A percentile compares a stretch with the other conserved stretches of the same genome.
Evolutionary conservation across 2,329 filamentous ascomycete genomes (phyloP).

Genomic region (Ceratocystis destructans): DNA sequence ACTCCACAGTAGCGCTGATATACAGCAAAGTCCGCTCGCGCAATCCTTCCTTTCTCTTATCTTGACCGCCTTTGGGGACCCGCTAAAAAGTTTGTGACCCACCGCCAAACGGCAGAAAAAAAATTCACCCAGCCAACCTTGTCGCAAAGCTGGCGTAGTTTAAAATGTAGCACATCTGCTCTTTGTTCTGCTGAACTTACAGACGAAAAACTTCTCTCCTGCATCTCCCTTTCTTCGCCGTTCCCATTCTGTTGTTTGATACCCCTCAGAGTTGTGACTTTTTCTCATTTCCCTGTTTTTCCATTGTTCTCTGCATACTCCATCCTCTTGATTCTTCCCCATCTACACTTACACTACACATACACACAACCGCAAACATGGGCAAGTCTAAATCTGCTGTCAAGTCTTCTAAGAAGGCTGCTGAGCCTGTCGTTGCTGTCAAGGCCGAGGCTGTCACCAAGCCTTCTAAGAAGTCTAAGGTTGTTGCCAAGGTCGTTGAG

Average conservation of each 20-base stretch:
- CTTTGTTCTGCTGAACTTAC: conserved; percentile 12
- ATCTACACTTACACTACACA: conserved; percentile 18
- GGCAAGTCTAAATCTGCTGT: conserved; percentile 49
- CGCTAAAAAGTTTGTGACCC: conserved; percentile 23
- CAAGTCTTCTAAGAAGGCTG: conserved; percentile 38
- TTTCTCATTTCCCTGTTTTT: conserved; percentile 14
- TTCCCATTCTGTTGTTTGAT: conserved; percentile 20
- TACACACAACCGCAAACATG: conserved; percentile 35
- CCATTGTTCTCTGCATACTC: conserved; percentile 12
- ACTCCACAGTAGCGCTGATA: too few relatives aligned
- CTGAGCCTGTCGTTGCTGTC: conserved; percentile 32
- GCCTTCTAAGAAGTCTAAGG: conserved; percentile 45
- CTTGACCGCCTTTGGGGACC: conserved; percentile 27
- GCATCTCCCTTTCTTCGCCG: conserved; percentile 8
- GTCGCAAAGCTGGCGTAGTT: conserved; percentile 12
- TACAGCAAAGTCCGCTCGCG: too few relatives aligned
- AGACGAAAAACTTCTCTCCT: conserved; percentile 13
- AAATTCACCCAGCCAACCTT: conserved; percentile 18
- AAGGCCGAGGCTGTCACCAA: conserved; percentile 47
- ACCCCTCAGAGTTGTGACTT: conserved; percentile 15
- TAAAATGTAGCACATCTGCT: conserved; percentile 13
- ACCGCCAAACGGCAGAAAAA: conserved; percentile 27
- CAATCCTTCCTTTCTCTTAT: conserved; percentile 9
- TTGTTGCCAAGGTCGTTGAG: conserved; percentile 38
- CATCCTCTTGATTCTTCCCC: conserved; percentile 18